These are phyloP conservation scores for Oryza punctata DNA, from an alignment of 176 grass and related monocot species.

Conservation along the genomic window DNA sequence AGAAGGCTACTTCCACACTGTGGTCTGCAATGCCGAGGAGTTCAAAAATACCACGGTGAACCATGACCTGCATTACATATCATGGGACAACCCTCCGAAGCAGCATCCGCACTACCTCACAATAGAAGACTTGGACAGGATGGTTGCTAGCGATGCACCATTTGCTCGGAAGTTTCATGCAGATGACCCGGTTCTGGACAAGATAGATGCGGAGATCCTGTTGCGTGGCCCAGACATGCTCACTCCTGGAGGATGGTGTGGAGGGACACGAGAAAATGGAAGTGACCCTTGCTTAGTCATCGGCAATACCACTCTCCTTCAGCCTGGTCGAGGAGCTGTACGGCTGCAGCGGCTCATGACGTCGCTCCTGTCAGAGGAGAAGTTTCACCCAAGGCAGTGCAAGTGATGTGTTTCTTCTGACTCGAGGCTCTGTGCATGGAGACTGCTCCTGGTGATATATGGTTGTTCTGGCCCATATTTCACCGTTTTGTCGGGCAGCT, in stretches of 20 bases:
- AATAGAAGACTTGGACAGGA: slow-evolving; percentile 36
- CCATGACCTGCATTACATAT: slow-evolving; percentile 71
- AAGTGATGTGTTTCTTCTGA: slow-evolving; percentile 42
- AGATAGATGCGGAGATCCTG: slow-evolving; percentile 54
- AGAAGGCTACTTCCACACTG: slow-evolving; percentile 76
- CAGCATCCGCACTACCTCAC: slow-evolving; percentile 70
- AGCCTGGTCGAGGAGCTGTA: slow-evolving; percentile 49
- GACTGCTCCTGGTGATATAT: slow-evolving; percentile 19
- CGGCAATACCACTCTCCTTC: slow-evolving; percentile 40
- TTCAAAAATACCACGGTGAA: slow-evolving; percentile 68
- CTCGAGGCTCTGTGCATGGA: slow-evolving; percentile 6
- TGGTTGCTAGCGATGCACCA: slow-evolving; percentile 53
- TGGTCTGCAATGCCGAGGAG: slow-evolving; percentile 59
- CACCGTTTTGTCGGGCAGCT: slow-evolving; percentile 37
- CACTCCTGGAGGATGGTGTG: slow-evolving; percentile 63
- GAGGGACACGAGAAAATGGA: slow-evolving; percentile 40
- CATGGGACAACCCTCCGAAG: slow-evolving; percentile 74
- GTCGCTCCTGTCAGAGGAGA: slow-evolving; percentile 46
- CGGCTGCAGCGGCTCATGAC: slow-evolving; percentile 49
- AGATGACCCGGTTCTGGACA: slow-evolving; percentile 55
- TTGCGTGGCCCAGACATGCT: slow-evolving; percentile 38
- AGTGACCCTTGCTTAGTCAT: slow-evolving; percentile 50
- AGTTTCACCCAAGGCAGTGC: slow-evolving; percentile 70
- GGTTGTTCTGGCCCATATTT: not conserved
- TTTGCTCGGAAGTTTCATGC: slow-evolving; percentile 61